These are phyloP conservation scores for Oligophagozyma castellii DNA, from an alignment of 1,139 yeast species.

Conservation along the genomic window DNA sequence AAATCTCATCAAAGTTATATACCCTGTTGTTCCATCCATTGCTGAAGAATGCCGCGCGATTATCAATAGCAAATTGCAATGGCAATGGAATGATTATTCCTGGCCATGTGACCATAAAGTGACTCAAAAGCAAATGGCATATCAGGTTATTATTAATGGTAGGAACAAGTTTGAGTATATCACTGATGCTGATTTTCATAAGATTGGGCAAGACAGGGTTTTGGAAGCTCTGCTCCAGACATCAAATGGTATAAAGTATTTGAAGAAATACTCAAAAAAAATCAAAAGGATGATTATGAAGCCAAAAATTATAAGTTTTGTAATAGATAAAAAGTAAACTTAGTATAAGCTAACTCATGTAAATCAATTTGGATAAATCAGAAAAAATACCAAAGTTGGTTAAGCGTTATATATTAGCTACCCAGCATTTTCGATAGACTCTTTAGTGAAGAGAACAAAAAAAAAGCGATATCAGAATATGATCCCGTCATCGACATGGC, in stretches of 20 bases:
- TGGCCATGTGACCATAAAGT: conserved; percentile 39
- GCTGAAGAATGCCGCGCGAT: conserved; percentile 75
- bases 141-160: conserved; percentile 56
- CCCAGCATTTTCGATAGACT: no score
- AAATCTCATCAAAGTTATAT: conserved; percentile 39
- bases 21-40: conserved; percentile 41
- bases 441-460: conserved; percentile 28
- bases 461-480: conserved; percentile 33
- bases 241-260: conserved; percentile 24
- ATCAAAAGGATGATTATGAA: conserved; percentile 31
- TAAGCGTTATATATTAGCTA: no score
- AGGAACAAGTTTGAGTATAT: conserved; percentile 40
- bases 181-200: conserved; percentile 26
- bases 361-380: no score
- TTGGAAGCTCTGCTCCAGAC: conserved; percentile 22
- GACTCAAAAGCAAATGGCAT: conserved; percentile 29
- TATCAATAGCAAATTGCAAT: conserved; percentile 25
- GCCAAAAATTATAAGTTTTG: conserved; percentile 26
- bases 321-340: conserved; percentile 11
- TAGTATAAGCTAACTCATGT: no score
- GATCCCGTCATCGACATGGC: no score
- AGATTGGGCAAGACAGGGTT: conserved; percentile 25
- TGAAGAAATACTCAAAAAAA: conserved; percentile 19
- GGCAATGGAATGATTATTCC: conserved; percentile 36
- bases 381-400: no score